Evolutionary conservation across 805 yeast species (phyloP), one percentile per base, ranked within the genome.

Genomic region (Candida morakotiae): DNA sequence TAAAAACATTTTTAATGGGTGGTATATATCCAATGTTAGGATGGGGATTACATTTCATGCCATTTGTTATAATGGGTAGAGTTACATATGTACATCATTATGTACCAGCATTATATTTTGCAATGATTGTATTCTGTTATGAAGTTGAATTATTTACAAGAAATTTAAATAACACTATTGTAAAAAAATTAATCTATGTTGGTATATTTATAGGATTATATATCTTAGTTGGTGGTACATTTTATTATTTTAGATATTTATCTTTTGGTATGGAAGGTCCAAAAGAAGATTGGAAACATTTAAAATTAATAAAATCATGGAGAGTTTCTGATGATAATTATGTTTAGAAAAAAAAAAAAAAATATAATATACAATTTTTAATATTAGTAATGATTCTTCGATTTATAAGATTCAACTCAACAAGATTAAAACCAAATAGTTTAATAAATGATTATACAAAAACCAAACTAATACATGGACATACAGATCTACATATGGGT

Each of bases 81-180:
- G 97, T 93, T 40, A 88, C 95, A 2, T 91, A 93, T 58, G 93
- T 91, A 23, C 98, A 91, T 64, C 98, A 91, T 60, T 91, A 91
- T 62, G 77, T 88, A 48, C 98, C 98, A 10, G 96, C 98, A 1
- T 73, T 89, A 45, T 91, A 85, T 64, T 91, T 91, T 67, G 98
- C 98, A 35, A 82, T 88, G 69, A 67, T 89, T 46, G 81, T 87
- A 21, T 71, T 79, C 48, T 78, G 77, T 39, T 84, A 77, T 59
- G 64, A 75, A 46, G 62, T 82, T 32, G 87, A 82, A 53, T 43
- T 47, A 7, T 59, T 64, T 49, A 63, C 72, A 16, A 34, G 27
- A 22, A 54, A 55, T 24, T 56, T 60, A 39, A 47, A 42, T 29
- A 44, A 38, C 6, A 41, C 39, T 26, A 40, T 43, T 6, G 28